Base-by-base conservation (phyloP, 768 basidiomycete species). In the Leucosporidium scottii region DNA sequence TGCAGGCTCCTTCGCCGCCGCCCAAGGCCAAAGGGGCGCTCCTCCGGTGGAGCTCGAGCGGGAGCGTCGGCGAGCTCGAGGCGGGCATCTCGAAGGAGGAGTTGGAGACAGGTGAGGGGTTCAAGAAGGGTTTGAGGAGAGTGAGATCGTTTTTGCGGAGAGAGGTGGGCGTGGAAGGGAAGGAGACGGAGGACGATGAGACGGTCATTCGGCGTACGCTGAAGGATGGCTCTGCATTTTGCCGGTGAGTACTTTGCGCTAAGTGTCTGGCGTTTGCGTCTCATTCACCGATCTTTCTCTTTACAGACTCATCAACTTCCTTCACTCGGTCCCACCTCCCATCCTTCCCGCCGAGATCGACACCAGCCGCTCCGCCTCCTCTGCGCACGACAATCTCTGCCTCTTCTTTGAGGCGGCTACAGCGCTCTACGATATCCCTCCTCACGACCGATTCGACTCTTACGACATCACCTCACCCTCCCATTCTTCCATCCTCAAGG, bases 341-440 rank as follows among this genome's bases (percentile, higher is more conserved):
- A 58, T 49, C 23, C n/a, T 44, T 25, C 56, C 53, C 49, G 23
- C 61, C 49, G 36, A 60, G 36, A 56, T 56, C 55, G 55, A 56
- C 55, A 28, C 27, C 17, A 28, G 55, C 31, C 30, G 55, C 31
- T 31, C 31, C 18, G 30, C 55, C 3, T 31, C 55, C 30, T 56
- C 55, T 3, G 2, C 10, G 18, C 55, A 31, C 30, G 10, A 18
- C 18, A 56, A 56, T 25, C 55, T 56, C 55, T 30, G 31, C 31
- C 20, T 44, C 59, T 39, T 53, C 59, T 21, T 61, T 54, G 21
- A 27, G 39, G 27, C 53, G 59, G 10, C 59, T 47, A 9, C 25
- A 39, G 31, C 60, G 2, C 50, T 67, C 31, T 70, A 67, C 62
- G 55, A 27, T 0, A 56, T 70, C 30, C n/a, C 69, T 10, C 10